Conservation (phyloP, 495 filamentous ascomycete species). For the Lentithecium fluviatile region DNA sequence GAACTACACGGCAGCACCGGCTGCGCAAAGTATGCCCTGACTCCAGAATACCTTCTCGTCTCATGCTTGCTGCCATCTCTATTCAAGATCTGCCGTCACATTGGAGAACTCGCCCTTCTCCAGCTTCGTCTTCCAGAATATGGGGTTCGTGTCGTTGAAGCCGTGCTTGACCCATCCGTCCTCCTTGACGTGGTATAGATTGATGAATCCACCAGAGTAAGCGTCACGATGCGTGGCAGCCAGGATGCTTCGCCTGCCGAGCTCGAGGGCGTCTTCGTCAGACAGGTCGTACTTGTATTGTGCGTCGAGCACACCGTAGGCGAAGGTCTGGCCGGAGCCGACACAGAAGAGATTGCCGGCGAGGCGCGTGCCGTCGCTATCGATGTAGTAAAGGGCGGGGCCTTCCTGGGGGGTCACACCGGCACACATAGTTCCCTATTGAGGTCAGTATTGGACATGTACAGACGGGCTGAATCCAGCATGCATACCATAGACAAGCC, state of each 20-base stretch:
- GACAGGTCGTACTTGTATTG: constrained; percentile 88
- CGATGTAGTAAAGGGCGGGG: constrained; percentile 97
- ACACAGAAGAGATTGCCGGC: constrained; percentile 97
- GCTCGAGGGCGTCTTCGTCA: constrained; percentile 81
- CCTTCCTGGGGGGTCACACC: constrained; percentile 96
- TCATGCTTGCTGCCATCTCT: background rate
- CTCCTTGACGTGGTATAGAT: constrained; percentile 98
- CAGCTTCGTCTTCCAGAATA: constrained; percentile 99
- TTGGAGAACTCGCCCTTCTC: constrained; percentile 98
- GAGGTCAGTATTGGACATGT: background rate
- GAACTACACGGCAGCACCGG: no score
- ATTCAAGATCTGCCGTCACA: constrained; percentile 71
- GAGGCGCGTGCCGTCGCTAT: constrained; percentile 91
- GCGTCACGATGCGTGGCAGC: constrained; percentile 98
- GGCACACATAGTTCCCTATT: constrained; percentile 88
- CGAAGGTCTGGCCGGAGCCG: constrained; percentile 95
- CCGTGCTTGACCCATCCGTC: constrained; percentile 98
- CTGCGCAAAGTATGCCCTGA: no score
- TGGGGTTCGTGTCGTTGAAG: constrained; percentile 63
- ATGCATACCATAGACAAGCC: constrained; percentile 74
- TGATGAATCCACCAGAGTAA: constrained; percentile 97
- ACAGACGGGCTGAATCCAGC: background rate
- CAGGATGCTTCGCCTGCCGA: constrained; percentile 86
- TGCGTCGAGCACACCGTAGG: constrained; percentile 94
- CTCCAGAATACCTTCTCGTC: no score